These are phyloP conservation scores for Paecilomyces sp. DNA, from an alignment of 2,329 filamentous ascomycete species.

Conservation along the genomic window DNA sequence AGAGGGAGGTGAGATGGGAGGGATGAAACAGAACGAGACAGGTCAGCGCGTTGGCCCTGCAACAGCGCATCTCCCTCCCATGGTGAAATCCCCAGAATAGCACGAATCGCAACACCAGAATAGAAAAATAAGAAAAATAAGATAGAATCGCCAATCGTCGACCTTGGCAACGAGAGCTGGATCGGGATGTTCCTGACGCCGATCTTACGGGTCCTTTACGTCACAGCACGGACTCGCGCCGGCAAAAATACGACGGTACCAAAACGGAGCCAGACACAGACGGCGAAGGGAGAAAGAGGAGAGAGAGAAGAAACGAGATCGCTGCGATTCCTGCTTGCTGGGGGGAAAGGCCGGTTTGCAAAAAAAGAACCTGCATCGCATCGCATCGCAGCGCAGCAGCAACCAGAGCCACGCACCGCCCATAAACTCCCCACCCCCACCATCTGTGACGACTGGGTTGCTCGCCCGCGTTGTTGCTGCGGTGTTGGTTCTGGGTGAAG, in stretches of 20 bases:
- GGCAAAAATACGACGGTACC: not conserved
- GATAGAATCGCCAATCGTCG: not conserved
- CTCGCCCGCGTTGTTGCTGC: not conserved
- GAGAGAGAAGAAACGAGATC: not conserved
- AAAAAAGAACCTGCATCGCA: not conserved
- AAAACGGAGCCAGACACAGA: not conserved
- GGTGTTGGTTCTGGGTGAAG: not conserved
- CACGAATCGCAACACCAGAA: too few relatives aligned
- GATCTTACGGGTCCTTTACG: constrained; percentile 6
- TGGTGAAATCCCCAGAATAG: too few relatives aligned
- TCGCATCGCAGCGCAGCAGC: not conserved
- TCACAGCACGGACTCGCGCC: constrained; percentile 2
- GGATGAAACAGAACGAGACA: too few relatives aligned
- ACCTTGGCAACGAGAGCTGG: not conserved
- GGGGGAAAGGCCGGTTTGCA: not conserved
- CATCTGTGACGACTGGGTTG: not conserved
- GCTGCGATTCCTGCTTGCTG: not conserved
- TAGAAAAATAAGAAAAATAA: too few relatives aligned
- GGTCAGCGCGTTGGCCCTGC: too few relatives aligned
- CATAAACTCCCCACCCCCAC: not conserved
- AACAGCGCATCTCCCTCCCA: too few relatives aligned
- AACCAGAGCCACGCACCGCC: not conserved
- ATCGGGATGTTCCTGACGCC: not conserved
- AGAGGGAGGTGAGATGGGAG: too few relatives aligned
- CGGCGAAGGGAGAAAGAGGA: not conserved